phyloP scores from a whole-genome alignment of 257 asterid species.

The Craterostigma plantagineum region DNA sequence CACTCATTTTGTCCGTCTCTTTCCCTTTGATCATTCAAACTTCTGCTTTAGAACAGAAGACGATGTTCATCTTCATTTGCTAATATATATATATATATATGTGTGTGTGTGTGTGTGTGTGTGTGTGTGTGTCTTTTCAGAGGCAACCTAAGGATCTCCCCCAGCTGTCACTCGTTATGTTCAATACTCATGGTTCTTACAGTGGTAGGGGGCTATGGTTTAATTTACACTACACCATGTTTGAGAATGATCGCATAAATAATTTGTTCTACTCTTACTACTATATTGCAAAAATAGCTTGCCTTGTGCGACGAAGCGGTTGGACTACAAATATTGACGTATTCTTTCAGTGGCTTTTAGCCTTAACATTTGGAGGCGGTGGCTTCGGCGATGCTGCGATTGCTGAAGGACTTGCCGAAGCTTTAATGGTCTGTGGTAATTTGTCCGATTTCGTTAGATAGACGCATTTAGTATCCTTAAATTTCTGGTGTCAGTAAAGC shows the following conservation, averaged over 20 bases:
- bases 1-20: too few relatives aligned
- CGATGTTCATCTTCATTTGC: neutral
- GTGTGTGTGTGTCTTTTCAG: neutral
- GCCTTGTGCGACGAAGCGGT: constrained; percentile 70
- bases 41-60: too few relatives aligned
- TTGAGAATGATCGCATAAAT: too few relatives aligned
- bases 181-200: constrained; percentile 29
- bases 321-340: constrained; percentile 78
- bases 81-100: too few relatives aligned
- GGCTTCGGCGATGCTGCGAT: constrained; percentile 84
- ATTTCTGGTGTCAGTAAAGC: too few relatives aligned
- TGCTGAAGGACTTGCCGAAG: constrained; percentile 94
- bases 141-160: constrained; percentile 1
- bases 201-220: constrained; percentile 29
- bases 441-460: neutral
- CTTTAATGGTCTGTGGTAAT: constrained; percentile 45
- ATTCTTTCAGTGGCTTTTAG: constrained; percentile 81
- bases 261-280: too few relatives aligned
- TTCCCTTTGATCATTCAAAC: too few relatives aligned
- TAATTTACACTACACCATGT: too few relatives aligned
- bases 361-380: constrained; percentile 71
- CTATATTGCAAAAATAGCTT: constrained; percentile 20
- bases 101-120: too few relatives aligned
- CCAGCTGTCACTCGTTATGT: constrained; percentile 33
- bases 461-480: too few relatives aligned